Percentiles rank a stretch among this genome's conserved stretches.
Conservation (phyloP, 352 stramenopile species). For the Aphanomyces stellatus region DNA sequence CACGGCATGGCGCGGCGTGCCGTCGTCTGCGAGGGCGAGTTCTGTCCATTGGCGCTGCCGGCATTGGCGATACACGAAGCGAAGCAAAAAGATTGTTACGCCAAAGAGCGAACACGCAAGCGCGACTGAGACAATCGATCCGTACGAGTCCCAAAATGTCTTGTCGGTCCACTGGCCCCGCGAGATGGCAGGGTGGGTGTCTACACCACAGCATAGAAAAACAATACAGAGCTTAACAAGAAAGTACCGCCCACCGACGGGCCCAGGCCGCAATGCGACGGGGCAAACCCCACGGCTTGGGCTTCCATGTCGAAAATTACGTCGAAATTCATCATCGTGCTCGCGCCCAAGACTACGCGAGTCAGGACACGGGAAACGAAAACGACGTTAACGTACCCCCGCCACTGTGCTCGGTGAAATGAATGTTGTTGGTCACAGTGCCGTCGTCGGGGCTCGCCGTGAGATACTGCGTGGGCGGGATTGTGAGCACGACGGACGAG, state of each 20-base stretch:
- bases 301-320: slow-evolving; percentile 80
- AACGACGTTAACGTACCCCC: slow-evolving; percentile 34
- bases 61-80: neutral
- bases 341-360: slow-evolving; percentile 58
- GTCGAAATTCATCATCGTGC: slow-evolving; percentile 69
- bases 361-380: neutral
- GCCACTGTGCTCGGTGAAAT: slow-evolving; percentile 70
- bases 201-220: too few relatives aligned
- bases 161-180: neutral
- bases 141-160: slow-evolving; percentile 9
- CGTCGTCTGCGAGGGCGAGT: neutral
- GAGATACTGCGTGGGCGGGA: slow-evolving; percentile 59
- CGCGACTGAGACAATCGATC: neutral
- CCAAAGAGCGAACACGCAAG: slow-evolving; percentile 1
- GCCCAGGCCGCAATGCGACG: slow-evolving; percentile 44
- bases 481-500: slow-evolving; percentile 54
- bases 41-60: neutral
- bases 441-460: slow-evolving; percentile 37
- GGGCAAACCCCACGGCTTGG: slow-evolving; percentile 68
- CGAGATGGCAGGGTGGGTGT: neutral
- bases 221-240: too few relatives aligned
- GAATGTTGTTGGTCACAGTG: slow-evolving; percentile 65
- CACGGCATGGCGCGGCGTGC: neutral
- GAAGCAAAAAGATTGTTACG: neutral
- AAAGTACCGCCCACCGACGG: too few relatives aligned